Conservation (phyloP, 768 basidiomycete genomes). For the Suillus tomentosus region DNA sequence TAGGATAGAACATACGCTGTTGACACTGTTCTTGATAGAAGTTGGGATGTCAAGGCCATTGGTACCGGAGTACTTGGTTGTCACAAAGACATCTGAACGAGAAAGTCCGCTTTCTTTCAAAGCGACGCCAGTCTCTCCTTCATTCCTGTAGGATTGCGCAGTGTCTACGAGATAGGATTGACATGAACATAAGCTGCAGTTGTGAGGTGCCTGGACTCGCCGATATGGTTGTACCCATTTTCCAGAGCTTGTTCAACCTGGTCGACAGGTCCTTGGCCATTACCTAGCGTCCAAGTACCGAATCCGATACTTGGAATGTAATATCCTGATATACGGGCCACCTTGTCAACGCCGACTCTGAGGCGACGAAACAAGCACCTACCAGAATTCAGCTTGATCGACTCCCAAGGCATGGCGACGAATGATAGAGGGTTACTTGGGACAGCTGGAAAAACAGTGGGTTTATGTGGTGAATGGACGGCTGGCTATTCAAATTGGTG, state of each 20-base stretch:
- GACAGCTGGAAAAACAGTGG: not conserved
- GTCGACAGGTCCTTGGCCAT: conserved; percentile 51
- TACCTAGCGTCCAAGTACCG: conserved; percentile 19
- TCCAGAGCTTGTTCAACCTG: conserved; percentile 64
- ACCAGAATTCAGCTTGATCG: conserved; percentile 2
- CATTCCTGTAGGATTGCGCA: conserved; percentile 61
- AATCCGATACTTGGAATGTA: conserved; percentile 3
- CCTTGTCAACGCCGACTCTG: not conserved
- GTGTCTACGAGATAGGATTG: conserved; percentile 44
- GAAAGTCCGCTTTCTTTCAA: conserved; percentile 54
- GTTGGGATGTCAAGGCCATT: conserved; percentile 53
- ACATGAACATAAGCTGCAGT: not conserved
- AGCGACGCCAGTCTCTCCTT: conserved; percentile 45
- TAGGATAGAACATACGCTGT: conserved; percentile 40
- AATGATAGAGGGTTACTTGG: too few relatives aligned
- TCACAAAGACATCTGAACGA: conserved; percentile 60
- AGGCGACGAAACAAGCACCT: not conserved
- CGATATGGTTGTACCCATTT: conserved; percentile 64
- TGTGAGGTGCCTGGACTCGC: conserved; percentile 34
- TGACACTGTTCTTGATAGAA: conserved; percentile 57
- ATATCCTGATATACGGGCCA: not conserved
- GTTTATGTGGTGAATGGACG: conserved; percentile 3
- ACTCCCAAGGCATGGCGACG: conserved; percentile 1
- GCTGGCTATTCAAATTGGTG: not conserved
- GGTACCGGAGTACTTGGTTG: conserved; percentile 62